A percentile compares a stretch with the other conserved stretches of the same genome.
phyloP scores from a whole-genome alignment of 345 rosid genomes.

The Eucalyptus tenuipes region DNA sequence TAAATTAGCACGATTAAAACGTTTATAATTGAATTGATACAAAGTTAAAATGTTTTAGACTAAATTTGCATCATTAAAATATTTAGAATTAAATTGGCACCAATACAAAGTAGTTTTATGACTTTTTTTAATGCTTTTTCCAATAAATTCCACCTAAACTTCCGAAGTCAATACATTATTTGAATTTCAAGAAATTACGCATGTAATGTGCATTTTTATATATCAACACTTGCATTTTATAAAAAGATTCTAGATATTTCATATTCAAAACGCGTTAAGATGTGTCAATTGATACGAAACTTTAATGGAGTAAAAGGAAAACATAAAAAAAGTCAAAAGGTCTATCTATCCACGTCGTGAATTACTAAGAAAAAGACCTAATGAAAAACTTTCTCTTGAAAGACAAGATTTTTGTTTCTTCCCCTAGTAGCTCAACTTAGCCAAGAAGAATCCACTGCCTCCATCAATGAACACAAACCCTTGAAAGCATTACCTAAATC shows the following conservation, averaged over 20 bases:
- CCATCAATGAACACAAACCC: neutral
- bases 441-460: neutral
- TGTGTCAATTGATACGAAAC: fast-evolving
- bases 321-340: neutral
- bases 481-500: neutral
- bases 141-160: neutral
- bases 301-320: fast-evolving
- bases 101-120: too few species aligned
- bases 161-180: neutral
- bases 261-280: too few species aligned
- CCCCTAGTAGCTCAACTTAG: neutral
- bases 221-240: too few species aligned
- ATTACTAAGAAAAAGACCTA: neutral
- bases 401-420: neutral
- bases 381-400: neutral
- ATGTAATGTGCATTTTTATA: neutral
- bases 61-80: too few species aligned
- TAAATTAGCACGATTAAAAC: too few species aligned
- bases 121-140: too few species aligned
- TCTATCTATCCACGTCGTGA: neutral
- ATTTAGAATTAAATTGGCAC: fast-evolving
- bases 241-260: fast-evolving
- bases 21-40: too few species aligned
- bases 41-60: fast-evolving
- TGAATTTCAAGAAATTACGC: too few species aligned